Evolutionary conservation across 257 asterid genomes (phyloP).

Genomic region (Solanum chmielewskii): DNA sequence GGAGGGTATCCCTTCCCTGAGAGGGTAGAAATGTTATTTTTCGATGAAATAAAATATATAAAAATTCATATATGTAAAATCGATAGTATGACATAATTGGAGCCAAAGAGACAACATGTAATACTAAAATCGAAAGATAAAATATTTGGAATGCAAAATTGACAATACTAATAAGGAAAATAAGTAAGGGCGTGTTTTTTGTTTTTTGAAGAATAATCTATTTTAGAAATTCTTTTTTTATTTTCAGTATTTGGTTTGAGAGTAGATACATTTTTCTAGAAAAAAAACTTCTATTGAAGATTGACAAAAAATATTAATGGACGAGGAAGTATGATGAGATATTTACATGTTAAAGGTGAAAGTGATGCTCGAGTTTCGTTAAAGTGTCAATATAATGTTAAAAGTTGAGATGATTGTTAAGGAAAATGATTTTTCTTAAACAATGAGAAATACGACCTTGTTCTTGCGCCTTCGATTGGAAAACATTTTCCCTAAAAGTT

Average conservation of each 20-base stretch:
- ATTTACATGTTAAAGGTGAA: background rate
- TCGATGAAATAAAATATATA: background rate
- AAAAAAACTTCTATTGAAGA: background rate
- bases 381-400: background rate
- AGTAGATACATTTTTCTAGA: background rate
- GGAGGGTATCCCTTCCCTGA: background rate
- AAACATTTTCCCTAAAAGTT: background rate
- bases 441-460: background rate
- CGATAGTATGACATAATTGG: background rate
- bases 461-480: background rate
- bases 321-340: background rate
- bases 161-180: background rate
- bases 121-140: background rate
- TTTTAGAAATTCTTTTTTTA: background rate
- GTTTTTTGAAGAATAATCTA: too few species aligned
- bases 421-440: background rate
- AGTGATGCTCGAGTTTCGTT: too few species aligned
- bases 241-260: background rate
- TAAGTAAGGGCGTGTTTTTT: background rate
- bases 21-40: background rate
- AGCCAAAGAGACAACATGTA: background rate
- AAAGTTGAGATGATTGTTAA: background rate
- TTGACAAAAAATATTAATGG: background rate
- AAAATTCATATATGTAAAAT: background rate
- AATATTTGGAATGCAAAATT: background rate